A percentile compares a stretch with the other conserved stretches of the same genome.
These are phyloP conservation scores for Exsudoporus frostii DNA, from an alignment of 768 basidiomycete genomes.

Conservation along the genomic window DNA sequence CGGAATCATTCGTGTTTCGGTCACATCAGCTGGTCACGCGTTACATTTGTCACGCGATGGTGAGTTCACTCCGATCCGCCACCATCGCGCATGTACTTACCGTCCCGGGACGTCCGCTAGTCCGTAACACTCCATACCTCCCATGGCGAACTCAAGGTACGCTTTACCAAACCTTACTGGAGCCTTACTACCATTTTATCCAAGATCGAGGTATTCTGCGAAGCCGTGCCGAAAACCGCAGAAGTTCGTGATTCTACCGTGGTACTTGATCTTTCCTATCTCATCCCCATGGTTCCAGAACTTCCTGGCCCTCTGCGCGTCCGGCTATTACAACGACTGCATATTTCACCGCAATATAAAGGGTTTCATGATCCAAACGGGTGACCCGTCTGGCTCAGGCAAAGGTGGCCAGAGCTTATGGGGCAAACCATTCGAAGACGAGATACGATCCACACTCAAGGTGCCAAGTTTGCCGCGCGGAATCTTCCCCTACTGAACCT, in stretches of 20 bases:
- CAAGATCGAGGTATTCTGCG: conserved; percentile 96
- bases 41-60: conserved; percentile 31
- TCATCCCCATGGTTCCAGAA: conserved; percentile 52
- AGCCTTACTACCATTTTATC: not conserved
- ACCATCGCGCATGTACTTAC: conserved; percentile 21
- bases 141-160: conserved; percentile 92
- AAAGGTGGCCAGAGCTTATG: conserved; percentile 98
- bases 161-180: conserved; percentile 1
- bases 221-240: conserved; percentile 91
- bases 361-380: conserved; percentile 94
- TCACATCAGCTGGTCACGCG: conserved; percentile 15
- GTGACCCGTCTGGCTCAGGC: conserved; percentile 85
- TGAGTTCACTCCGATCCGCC: conserved; percentile 22
- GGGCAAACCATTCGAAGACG: conserved; percentile 89
- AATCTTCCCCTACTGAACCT: not conserved
- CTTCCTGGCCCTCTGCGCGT: conserved; percentile 91
- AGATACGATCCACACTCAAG: conserved; percentile 92
- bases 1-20: too few species aligned
- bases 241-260: conserved; percentile 54
- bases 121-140: conserved; percentile 94
- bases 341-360: conserved; percentile 95
- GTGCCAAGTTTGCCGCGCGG: conserved; percentile 38
- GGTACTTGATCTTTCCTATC: not conserved
- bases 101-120: conserved; percentile 40
- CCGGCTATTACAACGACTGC: conserved; percentile 79